Evolutionary conservation across 768 basidiomycete species (phyloP), one percentile per base, ranked within the genome.

Genomic region (Boletus sensibilis): DNA sequence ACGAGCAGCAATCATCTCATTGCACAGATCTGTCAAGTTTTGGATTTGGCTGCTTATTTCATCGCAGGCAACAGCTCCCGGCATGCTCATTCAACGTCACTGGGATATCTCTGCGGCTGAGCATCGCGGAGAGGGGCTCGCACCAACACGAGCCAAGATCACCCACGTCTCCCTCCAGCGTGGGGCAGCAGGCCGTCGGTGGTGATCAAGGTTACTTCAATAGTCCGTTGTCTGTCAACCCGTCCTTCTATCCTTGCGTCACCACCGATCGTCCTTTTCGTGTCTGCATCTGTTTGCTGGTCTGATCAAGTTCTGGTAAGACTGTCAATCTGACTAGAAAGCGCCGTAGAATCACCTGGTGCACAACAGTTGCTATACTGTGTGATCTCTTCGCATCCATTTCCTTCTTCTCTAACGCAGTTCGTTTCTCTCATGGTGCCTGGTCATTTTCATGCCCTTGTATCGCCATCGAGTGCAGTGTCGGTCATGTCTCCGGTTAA

Each of bases 211-310:
- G 34, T 31, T 50, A 4, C 58, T 42, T 27, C 50, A 27, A 29
- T 55, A 56, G 48, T 50, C 46, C 56, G 45, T 62, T 41, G 40
- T 62, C 56, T 60, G 67, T 64, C 67, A 46, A 23, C 55, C 34
- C 5, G 35, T 39, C 35, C 43, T 52, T 56, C 56, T 40, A 38
- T 53, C 37, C 58, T 39, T 52, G 54, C 50, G 40, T 42, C 54
- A 41, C 50, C 50, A 50, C 39, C 45, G 63, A 57, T 58, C 63
- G 50, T 18, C 53, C 27, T 9, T 35, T 46, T n/a, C 42, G 31
- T 29, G 29, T 44, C 47, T 33, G 9, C 27, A 18, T 23, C 29
- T 35, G 33, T 27, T 14, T 14, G 2, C 42, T 12, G n/a, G 13
- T 55, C 33, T 49, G 44, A 50, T 53, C 52, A 34, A 43, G 41